A percentile compares a stretch with the other conserved stretches of the same genome.
Evolutionary conservation across 2,329 filamentous ascomycete genomes (phyloP).

Genomic region (Didymella pomorum): DNA sequence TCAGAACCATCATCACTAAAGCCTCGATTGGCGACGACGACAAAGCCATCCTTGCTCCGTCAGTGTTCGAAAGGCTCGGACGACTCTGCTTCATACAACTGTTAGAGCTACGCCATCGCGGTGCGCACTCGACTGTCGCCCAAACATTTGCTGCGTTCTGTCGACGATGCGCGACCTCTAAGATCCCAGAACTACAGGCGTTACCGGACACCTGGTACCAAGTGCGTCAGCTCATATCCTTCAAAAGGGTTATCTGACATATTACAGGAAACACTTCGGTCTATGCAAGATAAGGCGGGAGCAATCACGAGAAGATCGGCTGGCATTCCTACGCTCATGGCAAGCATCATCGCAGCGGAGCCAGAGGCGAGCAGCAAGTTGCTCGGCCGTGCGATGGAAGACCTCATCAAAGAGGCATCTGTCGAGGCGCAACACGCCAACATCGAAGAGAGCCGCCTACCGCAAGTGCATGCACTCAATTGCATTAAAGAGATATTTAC

Average conservation of each 20-base stretch:
- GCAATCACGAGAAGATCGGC: conserved; percentile 88
- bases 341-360: conserved; percentile 77
- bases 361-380: conserved; percentile 63
- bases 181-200: conserved; percentile 52
- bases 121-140: conserved; percentile 92
- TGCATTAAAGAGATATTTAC: conserved; percentile 92
- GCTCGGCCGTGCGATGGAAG: conserved; percentile 70
- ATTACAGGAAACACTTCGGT: conserved; percentile 68
- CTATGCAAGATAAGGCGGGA: conserved; percentile 77
- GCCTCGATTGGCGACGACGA: conserved; percentile 44
- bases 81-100: conserved; percentile 82
- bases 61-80: conserved; percentile 72
- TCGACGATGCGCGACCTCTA: conserved; percentile 66
- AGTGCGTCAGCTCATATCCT: conserved; percentile 24
- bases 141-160: conserved; percentile 87
- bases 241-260: neutral
- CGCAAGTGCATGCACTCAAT: conserved; percentile 95
- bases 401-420: conserved; percentile 67
- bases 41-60: conserved; percentile 33
- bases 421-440: conserved; percentile 63
- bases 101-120: conserved; percentile 82
- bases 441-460: conserved; percentile 67
- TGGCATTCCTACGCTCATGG: conserved; percentile 86
- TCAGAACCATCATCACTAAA: conserved; percentile 58
- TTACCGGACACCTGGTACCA: conserved; percentile 75